Conservation (phyloP, 2,329 filamentous ascomycete genomes). For the Exophiala calicioides region DNA sequence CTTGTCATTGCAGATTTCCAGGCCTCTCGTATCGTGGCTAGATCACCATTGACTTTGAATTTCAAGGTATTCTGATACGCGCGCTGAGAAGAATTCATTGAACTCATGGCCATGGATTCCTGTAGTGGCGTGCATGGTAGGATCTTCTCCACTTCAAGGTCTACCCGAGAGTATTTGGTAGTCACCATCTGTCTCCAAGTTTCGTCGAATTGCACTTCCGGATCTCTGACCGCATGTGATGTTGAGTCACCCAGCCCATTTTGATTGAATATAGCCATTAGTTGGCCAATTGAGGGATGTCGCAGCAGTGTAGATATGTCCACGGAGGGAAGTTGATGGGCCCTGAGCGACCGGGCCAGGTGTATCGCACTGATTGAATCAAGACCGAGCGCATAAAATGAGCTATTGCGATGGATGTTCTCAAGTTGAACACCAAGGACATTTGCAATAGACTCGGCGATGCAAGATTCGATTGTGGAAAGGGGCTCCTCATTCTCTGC, state of each 20-base stretch:
- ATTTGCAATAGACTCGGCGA: slow-evolving; percentile 59
- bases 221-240: neutral
- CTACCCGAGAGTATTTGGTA: slow-evolving; percentile 22
- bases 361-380: slow-evolving; percentile 82
- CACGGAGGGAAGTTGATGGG: slow-evolving; percentile 50
- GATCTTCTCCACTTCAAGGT: slow-evolving; percentile 54
- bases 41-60: slow-evolving; percentile 59
- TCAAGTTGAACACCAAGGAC: slow-evolving; percentile 49
- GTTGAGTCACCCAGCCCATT: neutral
- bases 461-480: slow-evolving; percentile 53
- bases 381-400: slow-evolving; percentile 75
- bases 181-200: slow-evolving; percentile 5
- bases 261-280: slow-evolving; percentile 44
- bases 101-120: slow-evolving; percentile 77
- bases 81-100: slow-evolving; percentile 42
- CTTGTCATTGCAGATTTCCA: slow-evolving; percentile 66
- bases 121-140: slow-evolving; percentile 85
- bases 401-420: slow-evolving; percentile 64
- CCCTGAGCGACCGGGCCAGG: slow-evolving; percentile 61
- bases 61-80: slow-evolving; percentile 74
- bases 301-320: slow-evolving; percentile 71
- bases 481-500: slow-evolving; percentile 7
- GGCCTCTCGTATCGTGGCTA: slow-evolving; percentile 54
- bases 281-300: slow-evolving; percentile 64
- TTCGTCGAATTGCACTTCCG: neutral